Percentiles rank a stretch among this genome's conserved stretches.
Conservation (phyloP, 768 basidiomycete species). For the Suillus clintonianus region DNA sequence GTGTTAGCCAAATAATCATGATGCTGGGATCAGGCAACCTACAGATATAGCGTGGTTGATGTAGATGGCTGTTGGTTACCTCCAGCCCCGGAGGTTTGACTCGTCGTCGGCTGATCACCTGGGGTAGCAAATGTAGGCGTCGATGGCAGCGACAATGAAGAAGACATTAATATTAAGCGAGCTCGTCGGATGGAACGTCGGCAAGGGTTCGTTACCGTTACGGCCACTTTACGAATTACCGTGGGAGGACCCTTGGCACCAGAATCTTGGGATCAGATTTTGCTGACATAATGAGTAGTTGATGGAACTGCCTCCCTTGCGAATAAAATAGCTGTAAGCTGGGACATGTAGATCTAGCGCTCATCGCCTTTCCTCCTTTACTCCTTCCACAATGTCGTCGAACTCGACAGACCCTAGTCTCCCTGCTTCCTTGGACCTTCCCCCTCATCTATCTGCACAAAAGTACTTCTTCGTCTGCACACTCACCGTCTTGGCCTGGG, state of each 20-base stretch:
- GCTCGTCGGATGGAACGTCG: neutral
- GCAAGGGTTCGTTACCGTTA: neutral
- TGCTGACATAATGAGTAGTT: constrained; percentile 16
- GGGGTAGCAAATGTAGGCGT: neutral
- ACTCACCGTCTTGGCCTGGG: constrained; percentile 88
- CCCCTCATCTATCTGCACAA: constrained; percentile 80
- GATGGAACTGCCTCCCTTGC: constrained; percentile 24
- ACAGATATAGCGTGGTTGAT: constrained; percentile 32
- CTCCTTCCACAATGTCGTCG: constrained; percentile 16
- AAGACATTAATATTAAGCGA: constrained; percentile 3
- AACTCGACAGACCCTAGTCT: constrained; percentile 28
- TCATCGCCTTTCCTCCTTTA: neutral
- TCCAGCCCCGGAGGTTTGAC: neutral
- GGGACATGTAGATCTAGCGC: constrained; percentile 1
- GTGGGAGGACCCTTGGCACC: constrained; percentile 1
- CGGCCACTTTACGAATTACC: neutral
- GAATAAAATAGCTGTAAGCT: constrained; percentile 4
- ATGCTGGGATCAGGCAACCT: constrained; percentile 18
- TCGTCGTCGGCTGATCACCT: neutral
- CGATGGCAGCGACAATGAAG: constrained; percentile 8
- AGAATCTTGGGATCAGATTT: neutral
- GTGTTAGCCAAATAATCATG: constrained; percentile 9
- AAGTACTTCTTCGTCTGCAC: constrained; percentile 92
- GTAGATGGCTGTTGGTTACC: constrained; percentile 4
- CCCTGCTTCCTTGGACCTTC: constrained; percentile 70